Conservation (phyloP, 345 rosid genomes). For the Orychophragmus violaceus region DNA sequence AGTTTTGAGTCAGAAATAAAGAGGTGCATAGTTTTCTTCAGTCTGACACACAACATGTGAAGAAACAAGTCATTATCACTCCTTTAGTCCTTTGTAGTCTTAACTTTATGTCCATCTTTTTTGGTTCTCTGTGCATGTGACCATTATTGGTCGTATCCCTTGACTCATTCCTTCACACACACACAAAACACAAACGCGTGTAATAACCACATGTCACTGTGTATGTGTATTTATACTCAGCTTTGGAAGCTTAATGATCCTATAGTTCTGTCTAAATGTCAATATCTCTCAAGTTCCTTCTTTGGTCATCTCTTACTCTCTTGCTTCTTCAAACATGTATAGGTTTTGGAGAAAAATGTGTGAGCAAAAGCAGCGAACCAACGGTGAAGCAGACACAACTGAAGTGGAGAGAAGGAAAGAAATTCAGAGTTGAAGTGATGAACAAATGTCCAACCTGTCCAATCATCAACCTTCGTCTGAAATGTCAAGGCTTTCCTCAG, state of each 20-base stretch:
- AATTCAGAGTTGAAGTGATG: slow-evolving; percentile 26
- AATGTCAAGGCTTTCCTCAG: slow-evolving; percentile 32
- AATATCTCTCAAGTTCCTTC: slow-evolving; percentile 12
- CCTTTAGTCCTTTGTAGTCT: slow-evolving; percentile 10
- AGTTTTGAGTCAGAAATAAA: neutral
- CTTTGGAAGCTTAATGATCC: neutral
- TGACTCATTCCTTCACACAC: slow-evolving; percentile 17
- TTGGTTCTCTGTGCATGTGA: slow-evolving; percentile 30
- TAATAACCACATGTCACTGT: neutral
- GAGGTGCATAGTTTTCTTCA: slow-evolving; percentile 19
- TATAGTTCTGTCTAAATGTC: slow-evolving; percentile 16
- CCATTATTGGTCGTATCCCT: slow-evolving; percentile 23
- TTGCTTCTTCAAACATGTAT: slow-evolving; percentile 16
- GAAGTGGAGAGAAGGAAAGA: slow-evolving; percentile 16
- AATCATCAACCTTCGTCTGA: slow-evolving; percentile 28
- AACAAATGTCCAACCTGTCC: slow-evolving; percentile 33
- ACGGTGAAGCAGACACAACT: slow-evolving; percentile 23
- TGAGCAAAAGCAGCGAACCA: slow-evolving; percentile 22
- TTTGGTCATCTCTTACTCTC: slow-evolving; percentile 20
- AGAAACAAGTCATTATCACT: slow-evolving; percentile 12
- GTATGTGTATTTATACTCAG: neutral
- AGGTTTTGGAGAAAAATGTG: slow-evolving; percentile 27
- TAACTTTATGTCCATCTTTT: slow-evolving; percentile 7
- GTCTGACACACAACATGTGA: slow-evolving; percentile 31
- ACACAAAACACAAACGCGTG: neutral